Evolutionary conservation across 768 basidiomycete genomes (phyloP), one percentile per base, ranked within the genome.

Genomic region (Lentinula aciculospora): DNA sequence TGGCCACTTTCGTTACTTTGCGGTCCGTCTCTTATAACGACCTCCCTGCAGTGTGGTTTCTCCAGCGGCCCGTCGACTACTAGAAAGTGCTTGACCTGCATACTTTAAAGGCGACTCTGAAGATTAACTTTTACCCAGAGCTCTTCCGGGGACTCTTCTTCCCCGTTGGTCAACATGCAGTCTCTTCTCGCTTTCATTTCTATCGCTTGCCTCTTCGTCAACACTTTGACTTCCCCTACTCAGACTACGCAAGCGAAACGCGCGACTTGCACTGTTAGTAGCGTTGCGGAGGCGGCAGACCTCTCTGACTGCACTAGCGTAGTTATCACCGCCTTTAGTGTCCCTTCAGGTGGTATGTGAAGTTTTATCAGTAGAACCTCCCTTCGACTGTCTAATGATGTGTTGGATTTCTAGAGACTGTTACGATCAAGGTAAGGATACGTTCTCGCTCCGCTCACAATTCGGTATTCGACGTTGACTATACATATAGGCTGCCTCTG

Each of bases 201-300:
- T 34, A 9, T 51, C 8, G 49, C 49, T 5, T 29, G 28, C 23
- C 2, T 34, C 17, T 32, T 51, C 3, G 10, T n/a, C n/a, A 23
- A 7, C 10, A n/a, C 21, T 15, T 21, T 36, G 32, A 21, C 49
- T 13, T 28, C 49, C 5, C 49, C 49, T 4, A 51, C 49, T 32
- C 34, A 21, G 7, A 36, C 49, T 7, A 25, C 19, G 3, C 29
- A 29, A n/a, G 49, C 64, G 3, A 63, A 63, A 47, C 60, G 64
- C 8, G 63, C 65, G 23, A 66, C 63, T 29, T 66, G 65, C 47
- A 66, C 65, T 1, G 63, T 66, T 6, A 63, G 61, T 51, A 63
- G 61, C 15, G 63, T 64, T 17, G 56, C 63, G n/a, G 60, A 56
- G 19, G 63, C 63, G 36, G 39, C 61, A 3, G 19, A 51, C 12